Percentiles rank a stretch among this genome's conserved stretches.
These are phyloP conservation scores for Talaromyces sp. DNA, from an alignment of 2,329 filamentous ascomycete genomes.

Conservation along the genomic window DNA sequence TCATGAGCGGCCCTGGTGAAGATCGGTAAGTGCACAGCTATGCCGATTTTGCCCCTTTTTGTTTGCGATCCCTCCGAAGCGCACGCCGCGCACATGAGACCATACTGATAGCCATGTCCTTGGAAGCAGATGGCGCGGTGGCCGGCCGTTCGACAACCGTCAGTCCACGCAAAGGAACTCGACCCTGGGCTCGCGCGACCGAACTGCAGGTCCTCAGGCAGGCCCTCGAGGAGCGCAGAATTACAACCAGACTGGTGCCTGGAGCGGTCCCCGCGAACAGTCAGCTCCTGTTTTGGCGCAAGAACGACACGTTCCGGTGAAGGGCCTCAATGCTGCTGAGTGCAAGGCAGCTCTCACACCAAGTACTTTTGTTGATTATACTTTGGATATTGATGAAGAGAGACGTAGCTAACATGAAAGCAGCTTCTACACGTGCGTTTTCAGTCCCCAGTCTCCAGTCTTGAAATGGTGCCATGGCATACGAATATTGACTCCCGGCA, in stretches of 20 bases:
- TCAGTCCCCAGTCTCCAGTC: not conserved
- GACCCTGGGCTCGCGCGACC: constrained; percentile 17
- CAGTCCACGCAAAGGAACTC: constrained; percentile 32
- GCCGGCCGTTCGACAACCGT: constrained; percentile 30
- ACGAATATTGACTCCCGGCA: not conserved
- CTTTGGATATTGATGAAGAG: not conserved
- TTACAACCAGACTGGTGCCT: constrained; percentile 18
- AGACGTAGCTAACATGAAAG: not conserved
- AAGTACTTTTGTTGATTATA: constrained; percentile 20
- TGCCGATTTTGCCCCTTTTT: not conserved
- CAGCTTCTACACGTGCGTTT: constrained; percentile 26
- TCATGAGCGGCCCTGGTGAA: constrained; percentile 32
- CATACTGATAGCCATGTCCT: not conserved
- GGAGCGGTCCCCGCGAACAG: constrained; percentile 22
- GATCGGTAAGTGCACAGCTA: constrained; percentile 25
- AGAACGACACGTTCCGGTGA: constrained; percentile 38
- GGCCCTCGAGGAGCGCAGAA: constrained; percentile 24
- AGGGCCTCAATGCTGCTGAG: constrained; percentile 39
- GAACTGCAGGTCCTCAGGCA: constrained; percentile 28
- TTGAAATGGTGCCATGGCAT: not conserved
- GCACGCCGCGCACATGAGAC: not conserved
- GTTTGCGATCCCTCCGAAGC: not conserved
- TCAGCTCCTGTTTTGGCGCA: constrained; percentile 16
- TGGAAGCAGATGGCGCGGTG: constrained; percentile 32
- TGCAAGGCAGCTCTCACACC: constrained; percentile 35